Evolutionary conservation across 441 rosid genomes (phyloP).

Genomic region (Erodium moschatum): DNA sequence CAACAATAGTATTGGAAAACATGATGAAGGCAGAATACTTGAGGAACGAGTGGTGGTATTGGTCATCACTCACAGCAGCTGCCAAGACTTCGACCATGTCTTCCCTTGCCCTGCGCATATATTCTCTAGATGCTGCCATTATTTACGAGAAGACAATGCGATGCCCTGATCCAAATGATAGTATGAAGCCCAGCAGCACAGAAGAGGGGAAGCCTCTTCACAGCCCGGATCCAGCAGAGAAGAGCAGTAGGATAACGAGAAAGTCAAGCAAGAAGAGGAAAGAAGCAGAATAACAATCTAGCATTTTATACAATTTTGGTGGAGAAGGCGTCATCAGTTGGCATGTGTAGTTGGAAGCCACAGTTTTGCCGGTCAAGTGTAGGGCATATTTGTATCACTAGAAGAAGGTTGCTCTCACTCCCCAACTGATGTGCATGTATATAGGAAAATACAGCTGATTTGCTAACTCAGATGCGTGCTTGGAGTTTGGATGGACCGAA

Average conservation of each 20-base stretch:
- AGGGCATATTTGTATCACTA: no score
- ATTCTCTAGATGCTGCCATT: constrained; percentile 76
- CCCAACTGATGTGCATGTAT: constrained; percentile 20
- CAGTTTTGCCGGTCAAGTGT: no score
- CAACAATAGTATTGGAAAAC: constrained; percentile 75
- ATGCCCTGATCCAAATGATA: constrained; percentile 34
- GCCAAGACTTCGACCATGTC: constrained; percentile 70
- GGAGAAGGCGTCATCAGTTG: constrained; percentile 10
- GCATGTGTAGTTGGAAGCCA: not conserved
- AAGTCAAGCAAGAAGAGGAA: constrained; percentile 78
- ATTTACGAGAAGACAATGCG: constrained; percentile 45
- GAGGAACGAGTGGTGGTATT: constrained; percentile 96
- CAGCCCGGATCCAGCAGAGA: constrained; percentile 47
- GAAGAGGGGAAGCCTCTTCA: constrained; percentile 34
- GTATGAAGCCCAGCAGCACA: constrained; percentile 29
- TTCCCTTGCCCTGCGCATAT: constrained; percentile 73
- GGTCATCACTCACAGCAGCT: constrained; percentile 96
- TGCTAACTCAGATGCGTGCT: no score
- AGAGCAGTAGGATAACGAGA: constrained; percentile 41
- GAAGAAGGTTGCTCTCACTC: not conserved
- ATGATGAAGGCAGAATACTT: constrained; percentile 71
- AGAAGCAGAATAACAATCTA: constrained; percentile 42
- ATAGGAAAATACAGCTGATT: constrained; percentile 16
- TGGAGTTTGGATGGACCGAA: constrained; percentile 18
- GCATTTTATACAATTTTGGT: constrained; percentile 7